Percentiles rank a stretch among this genome's conserved stretches.
phyloP scores from a whole-genome alignment of 805 yeast genomes.

The Yarrowia sp. region DNA sequence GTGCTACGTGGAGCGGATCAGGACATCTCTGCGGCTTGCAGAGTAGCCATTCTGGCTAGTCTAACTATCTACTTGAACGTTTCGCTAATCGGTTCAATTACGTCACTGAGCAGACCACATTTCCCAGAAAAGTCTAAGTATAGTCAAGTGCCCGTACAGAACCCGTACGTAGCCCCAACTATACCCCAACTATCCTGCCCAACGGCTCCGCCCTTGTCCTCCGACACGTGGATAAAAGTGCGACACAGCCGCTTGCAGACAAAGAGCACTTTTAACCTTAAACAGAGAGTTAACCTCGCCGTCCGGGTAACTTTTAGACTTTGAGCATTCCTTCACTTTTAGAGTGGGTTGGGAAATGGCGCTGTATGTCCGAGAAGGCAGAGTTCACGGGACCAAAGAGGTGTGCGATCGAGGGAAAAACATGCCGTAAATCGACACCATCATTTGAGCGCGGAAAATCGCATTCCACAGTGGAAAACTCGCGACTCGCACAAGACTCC shows the following conservation, averaged over 20 bases:
- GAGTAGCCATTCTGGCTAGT: too few relatives aligned
- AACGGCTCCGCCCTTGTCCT: conserved; percentile 7
- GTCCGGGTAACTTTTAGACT: conserved; percentile 36
- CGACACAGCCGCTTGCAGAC: conserved; percentile 38
- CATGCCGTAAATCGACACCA: too few relatives aligned
- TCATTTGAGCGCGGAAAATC: too few relatives aligned
- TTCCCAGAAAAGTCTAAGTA: too few relatives aligned
- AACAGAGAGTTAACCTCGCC: conserved; percentile 9
- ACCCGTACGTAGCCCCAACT: not conserved
- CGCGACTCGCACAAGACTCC: not conserved
- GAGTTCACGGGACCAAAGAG: conserved; percentile 3
- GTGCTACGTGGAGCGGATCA: too few relatives aligned
- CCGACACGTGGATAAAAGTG: conserved; percentile 32
- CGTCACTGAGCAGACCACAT: not conserved
- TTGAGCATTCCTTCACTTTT: conserved; percentile 23
- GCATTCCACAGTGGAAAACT: too few relatives aligned
- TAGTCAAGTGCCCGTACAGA: not conserved
- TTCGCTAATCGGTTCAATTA: not conserved
- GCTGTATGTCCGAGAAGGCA: conserved; percentile 25
- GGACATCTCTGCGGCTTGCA: too few relatives aligned
- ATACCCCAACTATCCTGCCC: conserved; percentile 4
- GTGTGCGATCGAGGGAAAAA: not conserved
- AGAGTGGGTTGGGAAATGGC: conserved; percentile 26
- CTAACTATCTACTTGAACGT: too few relatives aligned
- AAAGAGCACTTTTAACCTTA: conserved; percentile 8